Evolutionary conservation across 768 basidiomycete species (phyloP).

Genomic region (Gloeophyllum trabeum): DNA sequence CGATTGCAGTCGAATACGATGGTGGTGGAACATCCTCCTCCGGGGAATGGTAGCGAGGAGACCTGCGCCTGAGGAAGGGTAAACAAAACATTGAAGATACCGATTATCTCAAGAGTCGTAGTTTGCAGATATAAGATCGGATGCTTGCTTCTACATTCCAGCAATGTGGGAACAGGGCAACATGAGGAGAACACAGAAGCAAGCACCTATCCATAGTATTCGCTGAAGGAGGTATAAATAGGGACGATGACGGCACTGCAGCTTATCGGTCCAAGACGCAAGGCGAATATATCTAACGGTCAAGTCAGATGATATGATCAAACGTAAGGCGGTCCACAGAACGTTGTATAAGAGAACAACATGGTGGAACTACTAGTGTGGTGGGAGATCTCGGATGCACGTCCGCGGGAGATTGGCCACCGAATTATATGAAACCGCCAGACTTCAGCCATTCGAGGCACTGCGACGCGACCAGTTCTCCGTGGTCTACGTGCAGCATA

Average conservation of each 20-base stretch:
- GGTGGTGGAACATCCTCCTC: no score
- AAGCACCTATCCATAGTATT: no score
- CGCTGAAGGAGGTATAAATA: not conserved
- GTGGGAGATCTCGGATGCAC: not conserved
- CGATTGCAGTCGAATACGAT: no score
- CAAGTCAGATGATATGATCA: not conserved
- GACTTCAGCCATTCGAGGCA: slow-evolving; percentile 32
- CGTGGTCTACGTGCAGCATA: slow-evolving; percentile 30
- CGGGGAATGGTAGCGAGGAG: no score
- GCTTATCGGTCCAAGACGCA: not conserved
- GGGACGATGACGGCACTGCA: not conserved
- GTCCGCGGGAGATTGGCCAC: not conserved
- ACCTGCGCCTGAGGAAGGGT: no score
- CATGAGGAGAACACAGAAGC: not conserved
- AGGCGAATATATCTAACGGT: not conserved
- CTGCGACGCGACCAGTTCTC: slow-evolving; percentile 34
- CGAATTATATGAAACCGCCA: slow-evolving; percentile 5
- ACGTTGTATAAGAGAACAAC: not conserved
- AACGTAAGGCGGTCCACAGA: not conserved
- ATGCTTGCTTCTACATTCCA: not conserved
- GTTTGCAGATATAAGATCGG: not conserved
- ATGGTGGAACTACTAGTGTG: not conserved
- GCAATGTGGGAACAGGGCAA: not conserved
- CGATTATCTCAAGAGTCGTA: not conserved
- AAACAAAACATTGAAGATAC: no score